Evolutionary conservation across 441 rosid genomes (phyloP).

Genomic region (Bocquillonia castaneifolia): DNA sequence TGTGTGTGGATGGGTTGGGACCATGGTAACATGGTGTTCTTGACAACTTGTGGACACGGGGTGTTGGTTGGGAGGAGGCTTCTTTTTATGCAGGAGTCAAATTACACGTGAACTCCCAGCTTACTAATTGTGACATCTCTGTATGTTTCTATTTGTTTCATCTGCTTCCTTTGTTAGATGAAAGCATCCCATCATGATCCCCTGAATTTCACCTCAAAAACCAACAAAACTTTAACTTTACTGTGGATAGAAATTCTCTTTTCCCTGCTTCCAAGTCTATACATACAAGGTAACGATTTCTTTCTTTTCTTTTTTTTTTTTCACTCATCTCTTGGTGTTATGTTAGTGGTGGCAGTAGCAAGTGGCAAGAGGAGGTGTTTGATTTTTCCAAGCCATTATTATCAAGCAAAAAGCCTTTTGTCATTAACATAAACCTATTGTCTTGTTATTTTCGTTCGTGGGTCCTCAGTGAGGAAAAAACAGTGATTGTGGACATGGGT

Average conservation of each 20-base stretch:
- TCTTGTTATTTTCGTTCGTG: conserved; percentile 9
- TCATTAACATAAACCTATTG: neutral
- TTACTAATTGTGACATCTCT: conserved; percentile 20
- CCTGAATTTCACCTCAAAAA: conserved; percentile 2
- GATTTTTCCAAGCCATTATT: neutral
- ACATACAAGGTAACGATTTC: neutral
- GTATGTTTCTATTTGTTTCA: conserved; percentile 27
- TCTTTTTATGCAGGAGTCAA: conserved; percentile 18
- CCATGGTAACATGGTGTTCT: conserved; percentile 19
- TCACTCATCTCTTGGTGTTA: too few species aligned
- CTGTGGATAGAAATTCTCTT: neutral
- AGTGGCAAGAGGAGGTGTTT: neutral
- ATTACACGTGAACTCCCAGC: conserved; percentile 26
- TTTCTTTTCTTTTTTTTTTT: too few species aligned
- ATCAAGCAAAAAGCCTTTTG: neutral
- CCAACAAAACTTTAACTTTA: neutral
- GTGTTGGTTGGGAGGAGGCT: conserved; percentile 20
- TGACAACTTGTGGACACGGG: conserved; percentile 25
- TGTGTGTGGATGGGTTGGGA: conserved; percentile 21
- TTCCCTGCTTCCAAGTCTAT: neutral
- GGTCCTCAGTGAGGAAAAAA: conserved; percentile 6
- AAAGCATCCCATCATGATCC: neutral
- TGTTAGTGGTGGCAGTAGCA: too few species aligned
- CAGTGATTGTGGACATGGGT: conserved; percentile 3
- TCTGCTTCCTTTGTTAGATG: neutral